Percentiles rank a stretch among this genome's conserved stretches.
Evolutionary conservation across 2,329 filamentous ascomycete genomes (phyloP).

Genomic region (Botrytis byssoidea): DNA sequence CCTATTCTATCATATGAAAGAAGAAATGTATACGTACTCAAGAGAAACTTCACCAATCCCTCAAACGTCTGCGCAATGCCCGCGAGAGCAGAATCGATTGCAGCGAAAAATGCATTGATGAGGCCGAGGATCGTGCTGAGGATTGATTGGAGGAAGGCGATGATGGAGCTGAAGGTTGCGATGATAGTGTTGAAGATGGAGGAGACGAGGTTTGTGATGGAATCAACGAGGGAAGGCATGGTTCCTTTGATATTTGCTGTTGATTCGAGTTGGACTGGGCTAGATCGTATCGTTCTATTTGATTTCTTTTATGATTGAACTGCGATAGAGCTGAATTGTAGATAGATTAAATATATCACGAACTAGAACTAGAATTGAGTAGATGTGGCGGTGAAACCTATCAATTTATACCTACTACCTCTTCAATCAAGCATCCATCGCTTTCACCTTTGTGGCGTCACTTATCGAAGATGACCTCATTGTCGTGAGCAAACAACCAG

Average conservation of each 20-base stretch:
- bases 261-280: not conserved
- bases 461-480: slow-evolving; percentile 9
- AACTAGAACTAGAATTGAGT: not conserved
- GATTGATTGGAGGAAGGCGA: slow-evolving; percentile 35
- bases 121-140: slow-evolving; percentile 31
- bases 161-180: slow-evolving; percentile 31
- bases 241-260: slow-evolving; percentile 9
- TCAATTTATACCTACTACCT: not conserved
- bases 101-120: slow-evolving; percentile 28
- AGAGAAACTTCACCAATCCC: slow-evolving; percentile 36
- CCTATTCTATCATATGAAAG: not conserved
- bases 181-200: slow-evolving; percentile 35
- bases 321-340: not conserved
- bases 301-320: not conserved
- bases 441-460: slow-evolving; percentile 7
- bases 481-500: not conserved
- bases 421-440: not conserved
- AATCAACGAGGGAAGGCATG: slow-evolving; percentile 36
- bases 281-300: not conserved
- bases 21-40: slow-evolving; percentile 33
- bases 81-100: slow-evolving; percentile 31
- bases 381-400: slow-evolving; percentile 10
- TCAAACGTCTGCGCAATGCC: slow-evolving; percentile 36
- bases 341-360: not conserved
- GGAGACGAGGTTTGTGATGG: slow-evolving; percentile 30